Evolutionary conservation across 352 stramenopile species (phyloP), one percentile per base, ranked within the genome.

Genomic region (Phytophthora pistaciae): DNA sequence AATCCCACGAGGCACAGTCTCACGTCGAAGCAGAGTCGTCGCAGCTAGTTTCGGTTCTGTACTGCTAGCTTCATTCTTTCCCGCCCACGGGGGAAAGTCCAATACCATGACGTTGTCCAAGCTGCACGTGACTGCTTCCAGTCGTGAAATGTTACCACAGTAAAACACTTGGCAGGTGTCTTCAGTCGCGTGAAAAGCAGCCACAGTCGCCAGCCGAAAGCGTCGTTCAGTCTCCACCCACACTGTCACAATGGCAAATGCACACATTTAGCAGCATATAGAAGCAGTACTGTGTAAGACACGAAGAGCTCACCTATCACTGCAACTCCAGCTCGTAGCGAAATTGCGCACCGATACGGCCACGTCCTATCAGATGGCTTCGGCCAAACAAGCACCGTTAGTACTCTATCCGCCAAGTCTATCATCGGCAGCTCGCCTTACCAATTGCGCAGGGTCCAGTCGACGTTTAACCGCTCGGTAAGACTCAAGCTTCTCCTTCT

Each of bases 401-500:
- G 49, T 14, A 38, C 6, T 48, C 40, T 16, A 38, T 14, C 1
- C 14, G 3, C n/a, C 18, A 33, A 13, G 56, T 16, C 7, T 31
- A 8, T 57, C 49, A 36, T 56, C 3, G 1, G 1, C 8, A 46
- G 13, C 38, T 46, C 16, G 29, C 13, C 56, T 48, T 68, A 80
- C 65, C 59, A 67, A 29, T 46, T 76, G 25, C 0, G 49, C 52
- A 13, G 63, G 44, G 42, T 68, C 62, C 5, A 79, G 23, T 42
- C 55, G 71, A 4, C 75, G 70, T 58, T 88, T 88, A 5, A 87
- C 55, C 5, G 65, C 66, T 23, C 87, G 87, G 59, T 85, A 92
- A n/a, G 68, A 67, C 36, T 91, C 68, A 5, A 94, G 72, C 52
- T 93, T 93, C 25, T 84, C 44, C 29, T 88, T 91, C 29, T 96